Evolutionary conservation across 768 basidiomycete species (phyloP), one percentile per base, ranked within the genome.

Genomic region (Dioszegia hungarica): DNA sequence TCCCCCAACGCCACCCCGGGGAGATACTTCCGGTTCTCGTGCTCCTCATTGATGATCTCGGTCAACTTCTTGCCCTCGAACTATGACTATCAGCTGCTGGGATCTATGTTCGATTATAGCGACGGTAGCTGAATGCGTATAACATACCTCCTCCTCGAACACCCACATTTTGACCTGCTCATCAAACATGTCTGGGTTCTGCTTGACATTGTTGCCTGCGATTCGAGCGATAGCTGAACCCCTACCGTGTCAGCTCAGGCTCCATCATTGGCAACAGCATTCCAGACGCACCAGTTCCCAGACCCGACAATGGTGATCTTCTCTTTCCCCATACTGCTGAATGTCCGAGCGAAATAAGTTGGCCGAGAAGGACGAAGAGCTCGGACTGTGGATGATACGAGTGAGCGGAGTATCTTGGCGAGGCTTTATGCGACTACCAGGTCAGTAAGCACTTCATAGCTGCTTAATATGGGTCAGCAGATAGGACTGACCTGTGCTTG

Each of bases 21-120:
- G 1, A 79, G 67, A 60, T 73, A 73, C 43, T 70, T 70, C 50
- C 64, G 67, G 52, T 80, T 80, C 64, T 77, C 76, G 57, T 80
- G 78, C 55, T 68, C 67, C 51, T 73, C 70, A 63, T 80, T 80
- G 75, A 80, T 80, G 63, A 80, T 66, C 50, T 79, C 78, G 12
- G 78, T 79, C 29, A 80, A 57, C 40, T 74, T 69, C 41, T 60
- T 60, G 25, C 76, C 76, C 49, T 77, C 70, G 54, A 72, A 65
- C 60, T 77, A 60, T 11, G 14, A 19, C 12, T n/a, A 45, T 53
- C 36, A 50, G 49, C 34, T 50, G 2, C 29, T 37, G 22, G 20
- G 5, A 2, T 17, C 22, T 48, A 22, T 29, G n/a, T 28, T 3
- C 24, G 17, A 48, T 48, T 11, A 27, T 31, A 22, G n/a, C 10